Base-by-base conservation (phyloP, 2,329 filamentous ascomycete genomes). In the Alternaria brassicicola region DNA sequence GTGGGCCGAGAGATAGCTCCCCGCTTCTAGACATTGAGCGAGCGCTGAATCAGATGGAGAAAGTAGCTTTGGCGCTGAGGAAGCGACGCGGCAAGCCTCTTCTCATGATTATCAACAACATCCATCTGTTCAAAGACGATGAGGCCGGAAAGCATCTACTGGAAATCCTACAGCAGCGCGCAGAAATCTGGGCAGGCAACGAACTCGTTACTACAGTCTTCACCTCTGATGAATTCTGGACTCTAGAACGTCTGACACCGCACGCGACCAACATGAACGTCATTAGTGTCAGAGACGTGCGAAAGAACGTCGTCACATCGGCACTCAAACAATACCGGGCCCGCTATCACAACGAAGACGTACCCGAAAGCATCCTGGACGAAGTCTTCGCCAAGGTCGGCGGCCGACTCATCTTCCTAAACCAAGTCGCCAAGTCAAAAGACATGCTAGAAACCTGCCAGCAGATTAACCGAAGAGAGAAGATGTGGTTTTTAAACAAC, bases 161-260 rank as follows among this genome's bases (percentile, higher is more conserved):
- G 31, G 95, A 98, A 76, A 86, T 98, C 39, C 86, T 98, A 21
- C 95, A 99, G 73, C 95, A 99, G 75, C 87, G 93, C 35, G 94
- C 95, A 0, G 95, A 99, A 77, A 91, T 95, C 74, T 99, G 95
- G 95, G 93, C 94, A 1, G 93, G 93, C 2, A 88, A 90, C 31
- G 93, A 92, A 63, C 84, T 98, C 6, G 91, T 96, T 35, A 98
- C 94, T 0, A 87, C 92, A 81, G 88, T 99, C 19, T 93, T 99
- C 79, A 98, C 97, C 76, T 93, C 89, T 51, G 95, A 99, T 75
- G 94, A 98, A 76, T 97, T 96, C 78, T 99, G 94, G 95, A 90
- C 98, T 0, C 96, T 97, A 67, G 95, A 99, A 76, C 87, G 93
- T 12, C 81, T 99, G 52, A 97, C 97, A 80, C 89, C 92, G 72